Percentiles rank a stretch among this genome's conserved stretches.
These are phyloP conservation scores for Lasiosphaeria hispida DNA, from an alignment of 495 filamentous ascomycete species.

Conservation along the genomic window DNA sequence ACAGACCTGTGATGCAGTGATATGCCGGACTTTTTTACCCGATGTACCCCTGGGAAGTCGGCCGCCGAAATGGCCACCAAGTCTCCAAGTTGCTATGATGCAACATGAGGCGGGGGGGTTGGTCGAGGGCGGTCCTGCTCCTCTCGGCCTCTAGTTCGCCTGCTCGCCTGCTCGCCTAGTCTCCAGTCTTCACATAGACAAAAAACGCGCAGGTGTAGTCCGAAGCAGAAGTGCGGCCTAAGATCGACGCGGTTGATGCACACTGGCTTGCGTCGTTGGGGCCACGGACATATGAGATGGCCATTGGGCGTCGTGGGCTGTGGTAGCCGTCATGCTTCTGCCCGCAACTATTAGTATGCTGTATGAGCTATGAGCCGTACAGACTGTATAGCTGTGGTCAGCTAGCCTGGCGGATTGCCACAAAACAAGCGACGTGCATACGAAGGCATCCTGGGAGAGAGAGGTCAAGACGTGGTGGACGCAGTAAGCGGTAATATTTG, in stretches of 20 bases:
- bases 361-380: background rate
- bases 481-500: too few species aligned
- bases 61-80: too few species aligned
- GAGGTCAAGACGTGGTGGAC: too few species aligned
- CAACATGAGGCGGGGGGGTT: background rate
- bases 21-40: slow-evolving; percentile 21
- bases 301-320: background rate
- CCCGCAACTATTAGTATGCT: slow-evolving; percentile 5
- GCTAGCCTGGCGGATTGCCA: too few species aligned
- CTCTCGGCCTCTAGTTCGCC: background rate
- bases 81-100: background rate
- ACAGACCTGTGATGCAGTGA: slow-evolving; percentile 5
- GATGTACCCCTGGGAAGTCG: slow-evolving; percentile 3
- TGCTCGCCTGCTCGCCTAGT: background rate
- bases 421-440: too few species aligned
- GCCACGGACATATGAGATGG: slow-evolving; percentile 7
- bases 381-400: too few species aligned
- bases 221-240: background rate
- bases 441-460: too few species aligned
- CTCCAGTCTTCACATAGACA: background rate
- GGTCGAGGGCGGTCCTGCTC: background rate
- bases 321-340: slow-evolving; percentile 5
- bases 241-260: slow-evolving; percentile 11
- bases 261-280: background rate
- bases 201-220: background rate